Percentiles rank a stretch among this genome's conserved stretches.
Conservation (phyloP, 2,329 filamentous ascomycete species). For the Macrophomina tecta region DNA sequence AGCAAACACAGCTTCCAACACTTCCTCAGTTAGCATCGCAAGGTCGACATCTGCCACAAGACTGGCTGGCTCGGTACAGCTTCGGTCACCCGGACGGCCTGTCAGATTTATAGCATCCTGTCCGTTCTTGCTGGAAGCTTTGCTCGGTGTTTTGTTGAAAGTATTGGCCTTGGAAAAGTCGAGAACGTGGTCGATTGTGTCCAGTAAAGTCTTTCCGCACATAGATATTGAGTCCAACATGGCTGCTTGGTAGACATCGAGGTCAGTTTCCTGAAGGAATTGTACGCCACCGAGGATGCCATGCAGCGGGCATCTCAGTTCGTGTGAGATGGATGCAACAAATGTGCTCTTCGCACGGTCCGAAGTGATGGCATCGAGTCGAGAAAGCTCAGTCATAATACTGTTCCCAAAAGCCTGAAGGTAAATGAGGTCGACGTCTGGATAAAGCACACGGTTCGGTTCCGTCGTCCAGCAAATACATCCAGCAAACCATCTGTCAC, state of each 20-base stretch:
- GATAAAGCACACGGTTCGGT: constrained; percentile 45
- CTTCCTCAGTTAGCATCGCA: constrained; percentile 44
- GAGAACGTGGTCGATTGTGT: constrained; percentile 51
- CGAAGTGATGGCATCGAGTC: constrained; percentile 45
- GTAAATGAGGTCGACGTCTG: constrained; percentile 45
- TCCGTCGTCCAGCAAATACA: constrained; percentile 47
- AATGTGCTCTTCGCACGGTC: constrained; percentile 62
- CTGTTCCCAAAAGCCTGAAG: constrained; percentile 45
- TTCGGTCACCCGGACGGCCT: constrained; percentile 39
- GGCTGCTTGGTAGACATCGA: constrained; percentile 34
- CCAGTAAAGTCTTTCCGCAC: constrained; percentile 48
- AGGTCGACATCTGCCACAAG: constrained; percentile 41
- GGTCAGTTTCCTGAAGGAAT: constrained; percentile 55
- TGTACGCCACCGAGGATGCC: constrained; percentile 60
- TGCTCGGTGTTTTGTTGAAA: constrained; percentile 34
- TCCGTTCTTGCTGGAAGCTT: constrained; percentile 41
- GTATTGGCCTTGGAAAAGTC: constrained; percentile 51
- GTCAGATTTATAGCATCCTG: constrained; percentile 35
- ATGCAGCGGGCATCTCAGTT: constrained; percentile 66
- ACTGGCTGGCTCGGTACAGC: constrained; percentile 31
- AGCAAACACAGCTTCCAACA: constrained; percentile 41
- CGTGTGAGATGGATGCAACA: constrained; percentile 66
- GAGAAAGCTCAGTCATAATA: constrained; percentile 47
- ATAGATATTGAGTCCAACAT: constrained; percentile 46
- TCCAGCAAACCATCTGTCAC: constrained; percentile 47